Evolutionary conservation across 257 asterid genomes (phyloP).

Genomic region (Solanum piurae): DNA sequence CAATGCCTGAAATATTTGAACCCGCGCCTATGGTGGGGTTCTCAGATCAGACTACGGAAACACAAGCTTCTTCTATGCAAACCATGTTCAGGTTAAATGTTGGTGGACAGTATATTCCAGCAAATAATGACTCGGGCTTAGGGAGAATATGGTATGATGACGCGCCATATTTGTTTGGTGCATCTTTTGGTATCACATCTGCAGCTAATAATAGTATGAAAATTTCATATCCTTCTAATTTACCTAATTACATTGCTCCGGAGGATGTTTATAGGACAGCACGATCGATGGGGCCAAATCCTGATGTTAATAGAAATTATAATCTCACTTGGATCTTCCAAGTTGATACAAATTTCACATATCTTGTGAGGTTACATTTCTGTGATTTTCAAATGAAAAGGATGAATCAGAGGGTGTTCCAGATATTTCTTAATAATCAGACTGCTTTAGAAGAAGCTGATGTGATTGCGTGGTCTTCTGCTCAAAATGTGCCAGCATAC

Average conservation of each 20-base stretch:
- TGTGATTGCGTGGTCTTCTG: conserved; percentile 38
- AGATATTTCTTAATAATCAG: conserved; percentile 35
- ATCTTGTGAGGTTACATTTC: conserved; percentile 71
- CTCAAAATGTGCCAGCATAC: conserved; percentile 32
- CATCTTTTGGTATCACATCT: conserved; percentile 38
- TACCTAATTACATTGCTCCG: conserved; percentile 35
- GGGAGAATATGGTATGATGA: conserved; percentile 67
- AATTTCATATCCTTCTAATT: conserved; percentile 22
- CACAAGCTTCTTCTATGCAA: conserved; percentile 23
- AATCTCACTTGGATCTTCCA: conserved; percentile 69
- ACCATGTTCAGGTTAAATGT: conserved; percentile 58
- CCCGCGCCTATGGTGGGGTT: conserved; percentile 33
- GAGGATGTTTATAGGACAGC: conserved; percentile 37
- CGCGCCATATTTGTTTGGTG: conserved; percentile 49
- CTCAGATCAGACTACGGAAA: conserved; percentile 14
- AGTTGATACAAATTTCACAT: conserved; percentile 49
- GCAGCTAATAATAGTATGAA: conserved; percentile 21
- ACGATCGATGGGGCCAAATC: conserved; percentile 52
- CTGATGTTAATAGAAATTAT: conserved; percentile 32
- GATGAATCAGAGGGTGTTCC: conserved; percentile 57
- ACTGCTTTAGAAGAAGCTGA: conserved; percentile 51
- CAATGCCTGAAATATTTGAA: conserved; percentile 48
- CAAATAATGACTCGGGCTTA: conserved; percentile 29
- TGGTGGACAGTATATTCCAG: conserved; percentile 49
- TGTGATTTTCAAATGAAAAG: conserved; percentile 39